phyloP scores from a whole-genome alignment of 2,329 filamentous ascomycete species.

The Penicillium sp. region DNA sequence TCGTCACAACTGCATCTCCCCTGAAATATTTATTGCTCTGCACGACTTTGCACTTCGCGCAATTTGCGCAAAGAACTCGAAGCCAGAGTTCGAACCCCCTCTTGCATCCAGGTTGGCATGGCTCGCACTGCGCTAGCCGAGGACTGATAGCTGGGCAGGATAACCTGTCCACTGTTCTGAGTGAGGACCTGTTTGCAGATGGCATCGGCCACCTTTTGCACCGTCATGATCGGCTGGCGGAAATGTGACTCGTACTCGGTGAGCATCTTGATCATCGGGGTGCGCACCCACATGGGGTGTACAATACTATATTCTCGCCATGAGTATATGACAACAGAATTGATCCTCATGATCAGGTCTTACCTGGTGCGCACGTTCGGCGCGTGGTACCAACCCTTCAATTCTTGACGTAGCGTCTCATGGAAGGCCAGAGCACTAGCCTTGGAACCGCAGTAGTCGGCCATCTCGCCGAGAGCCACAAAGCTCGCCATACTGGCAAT shows the following conservation, averaged over 20 bases:
- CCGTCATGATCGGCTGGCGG: constrained; percentile 32
- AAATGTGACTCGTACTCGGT: constrained; percentile 30
- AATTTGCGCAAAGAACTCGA: constrained; percentile 23
- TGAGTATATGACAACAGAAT: not conserved
- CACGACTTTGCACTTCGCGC: constrained; percentile 18
- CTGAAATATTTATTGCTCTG: not conserved
- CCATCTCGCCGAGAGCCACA: constrained; percentile 44
- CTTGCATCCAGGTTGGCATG: constrained; percentile 46
- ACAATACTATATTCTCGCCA: constrained; percentile 22
- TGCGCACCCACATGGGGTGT: constrained; percentile 45
- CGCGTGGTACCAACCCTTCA: constrained; percentile 34
- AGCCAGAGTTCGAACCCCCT: constrained; percentile 28
- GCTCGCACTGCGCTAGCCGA: constrained; percentile 26
- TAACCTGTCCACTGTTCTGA: constrained; percentile 46
- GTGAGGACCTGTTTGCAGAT: constrained; percentile 48
- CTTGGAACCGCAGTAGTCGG: constrained; percentile 51
- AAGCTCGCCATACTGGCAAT: constrained; percentile 52
- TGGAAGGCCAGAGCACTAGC: constrained; percentile 50
- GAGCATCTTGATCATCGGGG: constrained; percentile 42
- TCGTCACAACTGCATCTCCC: too few relatives aligned
- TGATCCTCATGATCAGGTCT: not conserved
- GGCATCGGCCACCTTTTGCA: constrained; percentile 42
- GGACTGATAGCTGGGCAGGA: constrained; percentile 40
- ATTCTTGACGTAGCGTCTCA: constrained; percentile 43
- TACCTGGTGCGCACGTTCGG: constrained; percentile 38